phyloP scores from a whole-genome alignment of 495 filamentous ascomycete species.

The Penicillium flavigenum region DNA sequence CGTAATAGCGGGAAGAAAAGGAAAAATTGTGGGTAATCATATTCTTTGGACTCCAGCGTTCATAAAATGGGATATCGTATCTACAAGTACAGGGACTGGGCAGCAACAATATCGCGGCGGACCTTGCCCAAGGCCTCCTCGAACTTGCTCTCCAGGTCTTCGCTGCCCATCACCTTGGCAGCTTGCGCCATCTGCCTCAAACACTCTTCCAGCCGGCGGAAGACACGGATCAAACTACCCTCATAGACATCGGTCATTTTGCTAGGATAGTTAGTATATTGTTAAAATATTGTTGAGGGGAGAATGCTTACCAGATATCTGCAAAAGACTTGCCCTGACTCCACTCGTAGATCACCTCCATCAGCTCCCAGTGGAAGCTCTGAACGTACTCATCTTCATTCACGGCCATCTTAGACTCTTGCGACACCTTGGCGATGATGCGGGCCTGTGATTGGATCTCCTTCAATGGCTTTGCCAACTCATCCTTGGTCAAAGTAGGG shows the following conservation, averaged over 20 bases:
- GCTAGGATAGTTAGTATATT: slow-evolving; percentile 42
- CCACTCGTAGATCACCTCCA: slow-evolving; percentile 96
- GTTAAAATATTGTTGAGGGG: slow-evolving; percentile 3
- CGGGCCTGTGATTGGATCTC: slow-evolving; percentile 83
- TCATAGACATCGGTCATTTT: slow-evolving; percentile 99
- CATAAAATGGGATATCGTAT: slow-evolving; percentile 21
- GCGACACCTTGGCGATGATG: slow-evolving; percentile 84
- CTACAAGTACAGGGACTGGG: slow-evolving; percentile 86
- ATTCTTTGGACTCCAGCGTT: slow-evolving; percentile 7
- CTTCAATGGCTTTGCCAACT: slow-evolving; percentile 78
- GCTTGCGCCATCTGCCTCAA: slow-evolving; percentile 98
- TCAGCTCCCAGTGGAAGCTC: slow-evolving; percentile 85
- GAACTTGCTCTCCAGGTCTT: slow-evolving; percentile 88
- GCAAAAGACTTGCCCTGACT: slow-evolving; percentile 87
- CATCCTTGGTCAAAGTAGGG: slow-evolving; percentile 64
- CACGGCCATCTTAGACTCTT: slow-evolving; percentile 85
- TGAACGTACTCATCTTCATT: slow-evolving; percentile 91
- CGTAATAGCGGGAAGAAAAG: neutral
- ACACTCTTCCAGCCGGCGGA: slow-evolving; percentile 91
- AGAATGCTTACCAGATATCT: slow-evolving; percentile 79
- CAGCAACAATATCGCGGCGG: slow-evolving; percentile 86
- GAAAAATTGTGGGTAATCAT: slow-evolving; percentile 3
- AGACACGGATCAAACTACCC: slow-evolving; percentile 90
- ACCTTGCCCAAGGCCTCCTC: slow-evolving; percentile 80
- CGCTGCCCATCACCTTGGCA: slow-evolving; percentile 94